These are phyloP conservation scores for Boletus fagicola DNA, from an alignment of 768 basidiomycete genomes.

Conservation along the genomic window DNA sequence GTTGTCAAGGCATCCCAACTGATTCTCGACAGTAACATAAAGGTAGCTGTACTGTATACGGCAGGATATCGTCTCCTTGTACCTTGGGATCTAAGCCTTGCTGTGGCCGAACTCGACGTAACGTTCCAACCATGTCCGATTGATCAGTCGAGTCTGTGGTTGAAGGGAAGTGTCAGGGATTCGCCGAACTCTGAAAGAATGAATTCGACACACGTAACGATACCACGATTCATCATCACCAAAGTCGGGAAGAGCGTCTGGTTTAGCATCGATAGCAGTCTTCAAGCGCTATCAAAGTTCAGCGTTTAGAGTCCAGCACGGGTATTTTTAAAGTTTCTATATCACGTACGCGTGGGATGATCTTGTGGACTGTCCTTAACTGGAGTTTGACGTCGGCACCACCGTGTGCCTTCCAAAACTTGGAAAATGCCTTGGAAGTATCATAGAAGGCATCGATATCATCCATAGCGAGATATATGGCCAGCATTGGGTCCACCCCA, in stretches of 20 bases:
- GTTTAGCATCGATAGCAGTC: slow-evolving; percentile 27
- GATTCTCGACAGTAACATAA: not conserved
- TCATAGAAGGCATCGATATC: slow-evolving; percentile 34
- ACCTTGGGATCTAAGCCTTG: slow-evolving; percentile 2
- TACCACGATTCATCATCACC: slow-evolving; percentile 36
- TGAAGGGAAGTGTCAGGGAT: not conserved
- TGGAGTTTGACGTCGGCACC: slow-evolving; percentile 22
- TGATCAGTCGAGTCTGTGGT: slow-evolving; percentile 20
- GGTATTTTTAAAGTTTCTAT: not conserved
- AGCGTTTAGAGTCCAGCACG: not conserved
- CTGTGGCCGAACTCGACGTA: slow-evolving; percentile 23
- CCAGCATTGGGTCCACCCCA: not conserved
- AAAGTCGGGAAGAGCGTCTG: slow-evolving; percentile 35
- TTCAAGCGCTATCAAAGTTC: slow-evolving; percentile 32
- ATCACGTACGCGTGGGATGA: slow-evolving; percentile 41
- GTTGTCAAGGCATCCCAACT: not conserved
- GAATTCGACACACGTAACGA: slow-evolving; percentile 23
- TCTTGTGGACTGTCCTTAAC: slow-evolving; percentile 29
- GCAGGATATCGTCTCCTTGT: not conserved
- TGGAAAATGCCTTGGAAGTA: slow-evolving; percentile 36
- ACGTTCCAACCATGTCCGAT: slow-evolving; percentile 27
- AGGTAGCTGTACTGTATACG: not conserved
- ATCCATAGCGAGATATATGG: slow-evolving; percentile 7
- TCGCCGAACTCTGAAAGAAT: not conserved
- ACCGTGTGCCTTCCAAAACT: slow-evolving; percentile 34